Percentiles rank a stretch among this genome's conserved stretches.
These are phyloP conservation scores for Barnettozyma sp. DNA, from an alignment of 805 yeast genomes.

Conservation along the genomic window DNA sequence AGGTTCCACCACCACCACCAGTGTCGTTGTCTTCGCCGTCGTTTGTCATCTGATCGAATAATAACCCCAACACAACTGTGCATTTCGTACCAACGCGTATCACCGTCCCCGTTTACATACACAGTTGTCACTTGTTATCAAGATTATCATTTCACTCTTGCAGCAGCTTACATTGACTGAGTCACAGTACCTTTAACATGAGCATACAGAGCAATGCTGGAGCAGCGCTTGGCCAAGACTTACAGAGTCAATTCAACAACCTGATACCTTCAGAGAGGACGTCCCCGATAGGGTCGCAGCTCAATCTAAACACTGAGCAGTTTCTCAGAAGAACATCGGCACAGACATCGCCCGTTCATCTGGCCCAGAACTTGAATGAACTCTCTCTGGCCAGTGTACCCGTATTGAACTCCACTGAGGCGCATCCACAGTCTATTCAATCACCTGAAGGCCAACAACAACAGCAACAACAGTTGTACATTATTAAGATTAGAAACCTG, in stretches of 20 bases:
- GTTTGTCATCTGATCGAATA: too few species aligned
- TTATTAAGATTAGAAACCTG: constrained; percentile 44
- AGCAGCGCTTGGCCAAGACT: constrained; percentile 6
- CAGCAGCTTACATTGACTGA: background rate
- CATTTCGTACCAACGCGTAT: too few species aligned
- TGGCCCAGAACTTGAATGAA: constrained; percentile 16
- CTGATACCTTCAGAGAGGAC: constrained; percentile 16
- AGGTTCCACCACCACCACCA: too few species aligned
- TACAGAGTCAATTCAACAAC: constrained; percentile 10
- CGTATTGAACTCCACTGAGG: too few species aligned
- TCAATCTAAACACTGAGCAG: constrained; percentile 11
- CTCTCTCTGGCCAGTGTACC: constrained; percentile 12
- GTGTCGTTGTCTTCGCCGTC: too few species aligned
- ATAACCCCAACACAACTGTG: too few species aligned
- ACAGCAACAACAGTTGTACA: constrained; percentile 14
- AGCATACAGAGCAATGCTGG: constrained; percentile 7
- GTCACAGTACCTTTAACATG: background rate
- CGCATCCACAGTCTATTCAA: too few species aligned
- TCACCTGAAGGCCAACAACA: constrained; percentile 5
- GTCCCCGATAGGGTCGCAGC: constrained; percentile 19
- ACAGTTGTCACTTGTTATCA: background rate
- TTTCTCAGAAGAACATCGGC: constrained; percentile 17
- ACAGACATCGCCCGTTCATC: constrained; percentile 22
- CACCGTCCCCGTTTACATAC: too few species aligned
- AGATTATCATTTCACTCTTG: background rate